A percentile compares a stretch with the other conserved stretches of the same genome.
These are phyloP conservation scores for Metschnikowia lochheadii DNA, from an alignment of 805 yeast genomes.

Conservation along the genomic window DNA sequence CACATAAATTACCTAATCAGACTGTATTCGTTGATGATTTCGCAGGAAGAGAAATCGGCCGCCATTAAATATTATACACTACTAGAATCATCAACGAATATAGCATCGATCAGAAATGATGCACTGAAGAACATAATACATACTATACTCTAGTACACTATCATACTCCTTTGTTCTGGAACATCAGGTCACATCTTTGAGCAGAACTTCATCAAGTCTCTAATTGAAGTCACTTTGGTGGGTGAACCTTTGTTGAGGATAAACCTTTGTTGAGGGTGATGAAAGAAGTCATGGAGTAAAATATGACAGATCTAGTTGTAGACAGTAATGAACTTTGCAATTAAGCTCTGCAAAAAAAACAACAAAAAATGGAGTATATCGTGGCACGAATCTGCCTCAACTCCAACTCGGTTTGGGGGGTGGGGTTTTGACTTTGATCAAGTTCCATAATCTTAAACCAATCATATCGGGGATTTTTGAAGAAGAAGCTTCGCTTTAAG, in stretches of 20 bases:
- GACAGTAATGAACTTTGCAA: slow-evolving; percentile 55
- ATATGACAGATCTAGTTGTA: slow-evolving; percentile 53
- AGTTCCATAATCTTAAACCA: slow-evolving; percentile 78
- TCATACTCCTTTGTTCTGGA: slow-evolving; percentile 49
- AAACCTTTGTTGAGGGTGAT: slow-evolving; percentile 60
- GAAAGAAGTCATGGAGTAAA: slow-evolving; percentile 54
- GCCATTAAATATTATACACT: too few species aligned
- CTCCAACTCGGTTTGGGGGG: slow-evolving; percentile 53
- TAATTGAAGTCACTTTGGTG: slow-evolving; percentile 66
- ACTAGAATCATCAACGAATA: too few species aligned
- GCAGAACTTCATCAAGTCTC: slow-evolving; percentile 86
- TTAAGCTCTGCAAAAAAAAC: slow-evolving; percentile 49
- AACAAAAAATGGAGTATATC: slow-evolving; percentile 64
- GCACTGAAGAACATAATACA: too few species aligned
- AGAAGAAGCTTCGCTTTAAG: slow-evolving; percentile 16
- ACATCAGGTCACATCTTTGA: slow-evolving; percentile 54
- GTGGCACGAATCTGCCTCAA: slow-evolving; percentile 50
- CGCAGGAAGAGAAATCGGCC: too few species aligned
- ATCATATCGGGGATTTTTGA: slow-evolving; percentile 58
- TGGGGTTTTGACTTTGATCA: slow-evolving; percentile 56
- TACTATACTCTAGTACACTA: too few species aligned
- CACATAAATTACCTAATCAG: too few species aligned
- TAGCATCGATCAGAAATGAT: too few species aligned
- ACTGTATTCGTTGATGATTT: too few species aligned
- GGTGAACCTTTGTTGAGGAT: too few species aligned